Conservation (phyloP, 139 green algal genomes). For the Pleodorina starrii region DNA sequence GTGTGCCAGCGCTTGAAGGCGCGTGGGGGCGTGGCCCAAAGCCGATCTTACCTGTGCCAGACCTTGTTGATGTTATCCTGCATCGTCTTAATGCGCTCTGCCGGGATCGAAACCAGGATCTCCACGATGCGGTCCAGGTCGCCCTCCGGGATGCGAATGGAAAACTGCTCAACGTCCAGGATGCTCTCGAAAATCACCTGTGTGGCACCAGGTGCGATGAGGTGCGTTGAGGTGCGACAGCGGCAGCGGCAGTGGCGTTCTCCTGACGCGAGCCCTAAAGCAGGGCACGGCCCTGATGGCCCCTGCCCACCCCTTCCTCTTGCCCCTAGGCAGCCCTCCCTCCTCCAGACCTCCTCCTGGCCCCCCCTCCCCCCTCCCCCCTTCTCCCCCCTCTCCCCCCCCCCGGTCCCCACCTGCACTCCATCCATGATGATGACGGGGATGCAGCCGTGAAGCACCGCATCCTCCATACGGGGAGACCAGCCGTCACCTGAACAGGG, state of each 20-base stretch:
- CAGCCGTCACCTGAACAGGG: slow-evolving; percentile 78
- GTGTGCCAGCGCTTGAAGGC: too few relatives aligned
- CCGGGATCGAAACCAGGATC: slow-evolving; percentile 47
- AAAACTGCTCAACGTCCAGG: slow-evolving; percentile 33
- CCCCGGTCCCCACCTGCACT: slow-evolving; percentile 47
- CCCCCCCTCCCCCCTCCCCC: too few relatives aligned
- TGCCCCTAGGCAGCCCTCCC: too few relatives aligned
- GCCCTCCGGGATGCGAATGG: slow-evolving; percentile 56
- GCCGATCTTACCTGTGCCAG: slow-evolving; percentile 61
- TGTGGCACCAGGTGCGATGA: too few relatives aligned
- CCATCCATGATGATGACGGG: slow-evolving; percentile 74
- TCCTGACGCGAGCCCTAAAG: too few relatives aligned
- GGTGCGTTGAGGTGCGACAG: too few relatives aligned
- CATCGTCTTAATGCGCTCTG: slow-evolving; percentile 54
- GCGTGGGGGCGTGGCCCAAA: too few relatives aligned
- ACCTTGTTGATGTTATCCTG: slow-evolving; percentile 48
- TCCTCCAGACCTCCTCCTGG: too few relatives aligned
- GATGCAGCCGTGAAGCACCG: slow-evolving; percentile 82
- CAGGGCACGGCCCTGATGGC: too few relatives aligned
- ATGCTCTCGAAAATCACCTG: slow-evolving; percentile 54
- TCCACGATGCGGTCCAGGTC: slow-evolving; percentile 45
- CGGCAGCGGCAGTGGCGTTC: too few relatives aligned
- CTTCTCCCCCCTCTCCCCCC: too few relatives aligned
- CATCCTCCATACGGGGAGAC: slow-evolving; percentile 72
- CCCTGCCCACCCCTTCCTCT: too few relatives aligned